These are phyloP conservation scores for Ophiostoma novo-ulmi DNA, from an alignment of 2,329 filamentous ascomycete genomes.

Conservation along the genomic window DNA sequence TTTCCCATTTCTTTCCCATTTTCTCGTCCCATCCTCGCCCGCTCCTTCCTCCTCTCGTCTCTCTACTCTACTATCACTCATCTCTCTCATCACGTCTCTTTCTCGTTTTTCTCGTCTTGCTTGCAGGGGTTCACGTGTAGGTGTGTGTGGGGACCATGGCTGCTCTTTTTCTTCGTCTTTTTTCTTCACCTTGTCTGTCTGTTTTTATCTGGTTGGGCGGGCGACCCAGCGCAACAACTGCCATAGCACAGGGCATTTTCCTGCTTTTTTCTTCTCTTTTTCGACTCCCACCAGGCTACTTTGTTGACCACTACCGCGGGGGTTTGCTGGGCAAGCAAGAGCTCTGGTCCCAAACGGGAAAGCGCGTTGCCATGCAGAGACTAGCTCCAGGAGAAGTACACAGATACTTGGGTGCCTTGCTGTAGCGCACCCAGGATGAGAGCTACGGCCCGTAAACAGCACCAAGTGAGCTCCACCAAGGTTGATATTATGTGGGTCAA, in stretches of 20 bases:
- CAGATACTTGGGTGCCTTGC: neutral
- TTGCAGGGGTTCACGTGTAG: slow-evolving; percentile 13
- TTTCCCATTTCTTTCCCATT: neutral
- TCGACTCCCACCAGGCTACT: too few species aligned
- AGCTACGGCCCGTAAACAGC: slow-evolving; percentile 10
- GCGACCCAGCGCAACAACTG: slow-evolving; percentile 20
- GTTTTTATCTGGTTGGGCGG: slow-evolving; percentile 25
- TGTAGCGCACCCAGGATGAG: neutral
- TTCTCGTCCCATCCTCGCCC: neutral
- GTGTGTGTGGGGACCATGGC: slow-evolving; percentile 16
- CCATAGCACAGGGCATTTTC: slow-evolving; percentile 1
- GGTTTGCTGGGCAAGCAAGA: neutral
- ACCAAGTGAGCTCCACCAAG: neutral
- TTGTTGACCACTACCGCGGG: neutral
- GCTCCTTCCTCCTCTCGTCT: slow-evolving; percentile 12
- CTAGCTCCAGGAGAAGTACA: slow-evolving; percentile 8
- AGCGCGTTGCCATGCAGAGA: neutral
- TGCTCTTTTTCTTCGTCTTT: neutral
- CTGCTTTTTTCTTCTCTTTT: too few species aligned
- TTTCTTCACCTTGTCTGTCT: slow-evolving; percentile 14
- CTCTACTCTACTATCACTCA: neutral
- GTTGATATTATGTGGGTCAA: slow-evolving; percentile 21
- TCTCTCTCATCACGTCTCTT: neutral
- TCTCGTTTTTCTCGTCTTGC: neutral
- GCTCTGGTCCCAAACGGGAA: neutral